These are phyloP conservation scores for Brettanomyces custersianus DNA, from an alignment of 805 yeast genomes.

Conservation along the genomic window DNA sequence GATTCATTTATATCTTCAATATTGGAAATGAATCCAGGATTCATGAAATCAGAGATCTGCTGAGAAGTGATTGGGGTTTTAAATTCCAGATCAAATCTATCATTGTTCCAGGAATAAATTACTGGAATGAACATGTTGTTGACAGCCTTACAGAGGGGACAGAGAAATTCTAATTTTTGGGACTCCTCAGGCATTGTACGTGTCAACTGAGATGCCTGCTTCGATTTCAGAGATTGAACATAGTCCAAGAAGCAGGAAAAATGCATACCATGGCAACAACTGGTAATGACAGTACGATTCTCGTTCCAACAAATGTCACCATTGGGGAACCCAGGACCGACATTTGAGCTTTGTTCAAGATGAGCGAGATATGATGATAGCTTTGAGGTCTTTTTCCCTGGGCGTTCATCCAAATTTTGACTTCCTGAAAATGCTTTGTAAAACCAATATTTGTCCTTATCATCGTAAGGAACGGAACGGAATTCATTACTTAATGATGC, in stretches of 20 bases:
- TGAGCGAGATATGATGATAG: slow-evolving; percentile 24
- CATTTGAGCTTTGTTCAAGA: slow-evolving; percentile 30
- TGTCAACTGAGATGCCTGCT: slow-evolving; percentile 61
- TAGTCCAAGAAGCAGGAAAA: slow-evolving; percentile 64
- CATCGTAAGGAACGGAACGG: slow-evolving; percentile 46
- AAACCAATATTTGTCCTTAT: slow-evolving; percentile 56
- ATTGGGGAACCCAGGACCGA: slow-evolving; percentile 68
- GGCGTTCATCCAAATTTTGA: slow-evolving; percentile 27
- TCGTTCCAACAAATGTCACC: slow-evolving; percentile 27
- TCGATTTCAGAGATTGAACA: slow-evolving; percentile 42
- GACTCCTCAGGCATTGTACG: slow-evolving; percentile 72
- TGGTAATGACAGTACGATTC: slow-evolving; percentile 43
- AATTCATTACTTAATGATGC: slow-evolving; percentile 50
- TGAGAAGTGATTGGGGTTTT: slow-evolving; percentile 1
- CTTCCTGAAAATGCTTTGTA: slow-evolving; percentile 50
- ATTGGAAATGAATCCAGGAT: not conserved
- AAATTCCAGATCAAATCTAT: slow-evolving; percentile 13
- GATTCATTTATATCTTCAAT: not conserved
- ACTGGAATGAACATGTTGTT: slow-evolving; percentile 80
- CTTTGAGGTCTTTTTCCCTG: not conserved
- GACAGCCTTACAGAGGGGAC: slow-evolving; percentile 87
- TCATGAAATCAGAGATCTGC: slow-evolving; percentile 2
- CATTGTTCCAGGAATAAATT: slow-evolving; percentile 42
- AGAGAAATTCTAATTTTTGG: slow-evolving; percentile 64
- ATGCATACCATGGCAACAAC: slow-evolving; percentile 96